phyloP scores from a whole-genome alignment of 768 basidiomycete genomes.

The Rhizopogon salebrosus region DNA sequence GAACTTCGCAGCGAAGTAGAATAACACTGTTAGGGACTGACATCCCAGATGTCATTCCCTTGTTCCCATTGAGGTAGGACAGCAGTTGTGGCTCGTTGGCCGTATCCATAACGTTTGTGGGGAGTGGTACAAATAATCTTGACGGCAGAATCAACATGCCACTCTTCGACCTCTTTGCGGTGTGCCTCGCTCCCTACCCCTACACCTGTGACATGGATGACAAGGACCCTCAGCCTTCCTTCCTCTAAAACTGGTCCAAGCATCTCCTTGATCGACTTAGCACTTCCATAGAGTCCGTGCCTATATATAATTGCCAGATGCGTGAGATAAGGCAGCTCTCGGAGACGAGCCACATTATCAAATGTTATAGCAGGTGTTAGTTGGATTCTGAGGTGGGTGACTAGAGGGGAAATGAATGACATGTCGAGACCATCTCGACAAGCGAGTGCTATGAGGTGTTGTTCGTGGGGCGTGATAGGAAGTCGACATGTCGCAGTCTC shows the following conservation, averaged over 20 bases:
- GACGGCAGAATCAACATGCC: not conserved
- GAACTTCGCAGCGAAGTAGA: not conserved
- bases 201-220: conserved; percentile 8
- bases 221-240: conserved; percentile 4
- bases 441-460: conserved; percentile 29
- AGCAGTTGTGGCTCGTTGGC: not conserved
- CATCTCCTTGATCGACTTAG: not conserved
- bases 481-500: not conserved
- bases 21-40: not conserved
- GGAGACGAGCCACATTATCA: conserved; percentile 5
- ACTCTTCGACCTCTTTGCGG: conserved; percentile 7
- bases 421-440: conserved; percentile 33
- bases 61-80: not conserved
- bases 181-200: not conserved
- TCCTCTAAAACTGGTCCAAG: conserved; percentile 6
- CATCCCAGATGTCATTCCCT: not conserved
- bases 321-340: conserved; percentile 10
- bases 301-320: conserved; percentile 12
- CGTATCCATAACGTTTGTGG: not conserved
- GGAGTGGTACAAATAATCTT: not conserved
- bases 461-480: conserved; percentile 18
- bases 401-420: conserved; percentile 21
- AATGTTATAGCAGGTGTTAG: conserved; percentile 13
- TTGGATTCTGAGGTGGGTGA: conserved; percentile 31
- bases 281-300: not conserved